Conservation (phyloP, 2,329 filamentous ascomycete genomes). For the Aureobasidium sp. region DNA sequence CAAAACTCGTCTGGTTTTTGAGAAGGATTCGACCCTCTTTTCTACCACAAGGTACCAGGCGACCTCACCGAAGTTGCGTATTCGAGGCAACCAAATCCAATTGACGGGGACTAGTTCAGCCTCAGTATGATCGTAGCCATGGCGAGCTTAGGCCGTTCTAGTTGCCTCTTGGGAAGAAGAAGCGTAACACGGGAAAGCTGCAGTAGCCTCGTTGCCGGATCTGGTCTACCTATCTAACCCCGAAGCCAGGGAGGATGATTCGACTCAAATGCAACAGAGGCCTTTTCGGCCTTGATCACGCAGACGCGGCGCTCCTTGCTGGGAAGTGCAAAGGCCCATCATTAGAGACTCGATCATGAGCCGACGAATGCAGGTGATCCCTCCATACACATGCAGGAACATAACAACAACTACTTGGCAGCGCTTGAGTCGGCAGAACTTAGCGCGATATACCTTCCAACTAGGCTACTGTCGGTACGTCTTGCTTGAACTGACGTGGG, state of each 20-base stretch:
- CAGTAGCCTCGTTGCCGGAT: slow-evolving; percentile 11
- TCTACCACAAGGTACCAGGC: slow-evolving; percentile 9
- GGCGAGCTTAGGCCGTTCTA: slow-evolving; percentile 6
- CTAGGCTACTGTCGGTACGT: slow-evolving; percentile 5
- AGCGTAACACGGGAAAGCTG: slow-evolving; percentile 10
- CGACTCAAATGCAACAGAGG: slow-evolving; percentile 11
- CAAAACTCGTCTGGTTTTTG: slow-evolving; percentile 5
- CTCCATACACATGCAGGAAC: slow-evolving; percentile 11
- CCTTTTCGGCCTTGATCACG: slow-evolving; percentile 9
- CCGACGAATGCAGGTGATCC: slow-evolving; percentile 6
- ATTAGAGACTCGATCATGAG: slow-evolving; percentile 8
- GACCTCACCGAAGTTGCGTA: slow-evolving; percentile 9
- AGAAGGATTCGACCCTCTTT: slow-evolving; percentile 8
- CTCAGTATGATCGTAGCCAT: slow-evolving; percentile 9
- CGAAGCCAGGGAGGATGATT: slow-evolving; percentile 11
- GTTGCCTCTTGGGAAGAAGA: slow-evolving; percentile 4
- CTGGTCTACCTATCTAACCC: slow-evolving; percentile 6
- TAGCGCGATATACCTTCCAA: slow-evolving; percentile 1
- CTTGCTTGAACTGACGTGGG: not conserved
- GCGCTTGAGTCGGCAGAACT: slow-evolving; percentile 4
- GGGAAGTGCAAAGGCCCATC: slow-evolving; percentile 8
- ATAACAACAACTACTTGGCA: slow-evolving; percentile 4
- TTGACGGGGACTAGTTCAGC: slow-evolving; percentile 10
- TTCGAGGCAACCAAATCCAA: slow-evolving; percentile 10
- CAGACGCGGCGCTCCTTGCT: slow-evolving; percentile 11